Evolutionary conservation across 805 yeast species (phyloP).

Genomic region (Pichia paraexigua): DNA sequence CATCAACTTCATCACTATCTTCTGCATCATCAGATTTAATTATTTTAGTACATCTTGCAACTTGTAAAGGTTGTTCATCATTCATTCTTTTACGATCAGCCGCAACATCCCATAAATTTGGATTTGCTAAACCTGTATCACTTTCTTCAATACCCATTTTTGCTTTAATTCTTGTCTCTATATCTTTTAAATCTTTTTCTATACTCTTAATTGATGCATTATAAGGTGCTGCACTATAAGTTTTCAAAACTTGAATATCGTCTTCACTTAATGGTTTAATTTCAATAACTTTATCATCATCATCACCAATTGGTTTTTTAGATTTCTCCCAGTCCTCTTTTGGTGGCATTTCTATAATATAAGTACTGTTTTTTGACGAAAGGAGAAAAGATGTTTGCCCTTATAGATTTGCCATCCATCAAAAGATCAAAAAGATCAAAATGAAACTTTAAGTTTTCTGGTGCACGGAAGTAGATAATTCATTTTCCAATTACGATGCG

Average conservation of each 20-base stretch:
- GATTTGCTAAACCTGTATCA: constrained; percentile 97
- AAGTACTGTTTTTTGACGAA: not conserved
- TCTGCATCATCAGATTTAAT: constrained; percentile 51
- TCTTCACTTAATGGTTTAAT: constrained; percentile 88
- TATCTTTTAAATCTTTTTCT: constrained; percentile 77
- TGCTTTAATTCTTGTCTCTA: constrained; percentile 85
- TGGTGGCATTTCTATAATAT: constrained; percentile 67
- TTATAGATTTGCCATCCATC: constrained; percentile 13
- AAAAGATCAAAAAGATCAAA: not conserved
- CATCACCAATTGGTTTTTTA: constrained; percentile 72
- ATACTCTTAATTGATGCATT: constrained; percentile 70
- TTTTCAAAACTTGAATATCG: constrained; percentile 93
- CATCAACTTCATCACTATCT: constrained; percentile 40
- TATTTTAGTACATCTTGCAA: constrained; percentile 97
- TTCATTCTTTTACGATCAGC: constrained; percentile 92
- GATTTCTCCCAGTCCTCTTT: constrained; percentile 98
- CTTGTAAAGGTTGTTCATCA: constrained; percentile 94
- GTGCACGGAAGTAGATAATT: not conserved
- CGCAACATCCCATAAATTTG: constrained; percentile 94
- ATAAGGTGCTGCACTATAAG: constrained; percentile 97
- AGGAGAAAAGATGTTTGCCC: constrained; percentile 3
- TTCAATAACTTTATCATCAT: constrained; percentile 55
- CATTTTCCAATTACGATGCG: too few species aligned
- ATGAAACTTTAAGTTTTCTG: not conserved
- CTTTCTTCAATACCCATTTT: constrained; percentile 91